A percentile compares a stretch with the other conserved stretches of the same genome.
Conservation (phyloP, 2,329 filamentous ascomycete genomes). For the Rasamsonia emersonii region DNA sequence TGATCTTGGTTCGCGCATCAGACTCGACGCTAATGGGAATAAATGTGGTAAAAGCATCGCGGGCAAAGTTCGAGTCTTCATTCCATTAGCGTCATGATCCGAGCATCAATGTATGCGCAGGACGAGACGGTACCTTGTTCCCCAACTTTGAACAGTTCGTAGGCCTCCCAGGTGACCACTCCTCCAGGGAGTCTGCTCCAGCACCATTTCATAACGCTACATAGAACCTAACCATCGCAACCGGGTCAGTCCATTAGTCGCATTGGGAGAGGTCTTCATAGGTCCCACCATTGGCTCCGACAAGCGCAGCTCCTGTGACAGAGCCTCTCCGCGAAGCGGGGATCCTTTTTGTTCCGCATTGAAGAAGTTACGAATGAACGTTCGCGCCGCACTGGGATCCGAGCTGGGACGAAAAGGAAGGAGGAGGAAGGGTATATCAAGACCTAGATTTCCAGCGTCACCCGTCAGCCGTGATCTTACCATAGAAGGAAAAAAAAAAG, state of each 20-base stretch:
- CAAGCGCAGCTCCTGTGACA: slow-evolving; percentile 81
- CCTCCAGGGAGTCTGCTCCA: slow-evolving; percentile 89
- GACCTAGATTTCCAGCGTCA: slow-evolving; percentile 46
- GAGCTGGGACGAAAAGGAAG: slow-evolving; percentile 90
- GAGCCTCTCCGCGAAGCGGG: slow-evolving; percentile 55
- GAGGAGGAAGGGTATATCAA: slow-evolving; percentile 86
- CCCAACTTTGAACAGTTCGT: slow-evolving; percentile 90
- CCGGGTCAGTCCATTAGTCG: slow-evolving; percentile 1
- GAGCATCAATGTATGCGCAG: not conserved
- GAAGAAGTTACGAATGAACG: slow-evolving; percentile 90
- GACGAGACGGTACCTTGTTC: slow-evolving; percentile 61
- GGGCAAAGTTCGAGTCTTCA: slow-evolving; percentile 79
- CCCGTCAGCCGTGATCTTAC: slow-evolving; percentile 12
- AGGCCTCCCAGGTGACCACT: slow-evolving; percentile 93
- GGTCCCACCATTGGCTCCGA: slow-evolving; percentile 85
- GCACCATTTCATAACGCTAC: slow-evolving; percentile 95
- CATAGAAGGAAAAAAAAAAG: slow-evolving; percentile 13
- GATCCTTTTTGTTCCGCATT: slow-evolving; percentile 53
- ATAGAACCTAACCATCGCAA: slow-evolving; percentile 59
- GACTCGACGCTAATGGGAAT: slow-evolving; percentile 90
- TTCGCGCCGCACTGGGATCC: slow-evolving; percentile 83
- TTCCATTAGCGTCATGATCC: slow-evolving; percentile 2
- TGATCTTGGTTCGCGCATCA: slow-evolving; percentile 74
- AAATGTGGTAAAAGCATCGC: slow-evolving; percentile 92
- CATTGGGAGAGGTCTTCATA: slow-evolving; percentile 5